Percentiles rank a stretch among this genome's conserved stretches.
These are phyloP conservation scores for Aspergillus costaricaensis DNA, from an alignment of 2,329 filamentous ascomycete species.

Conservation along the genomic window DNA sequence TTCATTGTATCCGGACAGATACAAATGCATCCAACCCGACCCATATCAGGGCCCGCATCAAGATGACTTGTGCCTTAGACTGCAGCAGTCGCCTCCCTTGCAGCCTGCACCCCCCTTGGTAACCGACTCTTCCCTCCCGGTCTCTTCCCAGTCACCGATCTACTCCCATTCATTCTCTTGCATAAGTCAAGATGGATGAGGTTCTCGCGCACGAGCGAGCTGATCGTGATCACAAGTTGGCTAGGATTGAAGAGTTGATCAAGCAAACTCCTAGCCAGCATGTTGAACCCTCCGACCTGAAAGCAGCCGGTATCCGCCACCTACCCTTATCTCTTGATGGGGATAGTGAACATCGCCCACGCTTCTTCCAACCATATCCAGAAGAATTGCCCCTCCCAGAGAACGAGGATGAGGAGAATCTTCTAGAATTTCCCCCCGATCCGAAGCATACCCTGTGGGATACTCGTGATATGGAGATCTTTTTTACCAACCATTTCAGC, in stretches of 20 bases:
- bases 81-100: no score
- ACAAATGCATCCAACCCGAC: no score
- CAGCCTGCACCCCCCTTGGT: no score
- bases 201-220: not conserved
- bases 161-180: no score
- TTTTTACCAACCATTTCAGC: not conserved
- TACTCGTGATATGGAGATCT: conserved; percentile 1
- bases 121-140: no score
- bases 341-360: not conserved
- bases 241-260: conserved; percentile 3
- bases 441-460: conserved; percentile 3
- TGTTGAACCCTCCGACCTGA: not conserved
- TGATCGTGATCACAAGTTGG: not conserved
- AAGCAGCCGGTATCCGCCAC: conserved; percentile 1
- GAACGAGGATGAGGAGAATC: not conserved
- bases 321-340: not conserved
- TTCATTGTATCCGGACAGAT: no score
- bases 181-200: not conserved
- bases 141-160: no score
- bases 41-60: no score
- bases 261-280: conserved; percentile 4
- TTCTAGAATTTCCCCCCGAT: not conserved
- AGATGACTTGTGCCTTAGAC: no score
- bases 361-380: not conserved
- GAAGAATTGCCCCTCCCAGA: conserved; percentile 6